phyloP scores from a whole-genome alignment of 345 rosid genomes.

The Diplotaxis tenuifolia region DNA sequence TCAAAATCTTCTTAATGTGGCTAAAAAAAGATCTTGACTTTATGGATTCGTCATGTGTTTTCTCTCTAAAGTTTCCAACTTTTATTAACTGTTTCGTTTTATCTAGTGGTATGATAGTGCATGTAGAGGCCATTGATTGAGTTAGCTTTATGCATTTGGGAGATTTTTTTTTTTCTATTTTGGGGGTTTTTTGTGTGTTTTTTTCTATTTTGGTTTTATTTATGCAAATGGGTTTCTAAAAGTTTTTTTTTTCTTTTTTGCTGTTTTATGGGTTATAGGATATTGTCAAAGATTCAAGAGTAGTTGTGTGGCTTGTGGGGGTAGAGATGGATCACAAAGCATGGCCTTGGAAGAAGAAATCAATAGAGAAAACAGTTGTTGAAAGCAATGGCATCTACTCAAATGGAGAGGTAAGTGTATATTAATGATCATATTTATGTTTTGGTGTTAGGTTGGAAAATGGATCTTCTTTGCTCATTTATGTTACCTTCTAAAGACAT shows the following conservation, averaged over 20 bases:
- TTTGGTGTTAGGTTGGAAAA: constrained; percentile 1
- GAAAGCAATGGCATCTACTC: constrained; percentile 31
- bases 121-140: constrained; percentile 31
- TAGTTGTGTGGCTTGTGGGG: constrained; percentile 23
- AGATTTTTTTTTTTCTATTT: constrained; percentile 15
- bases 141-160: too few species aligned
- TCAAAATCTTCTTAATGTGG: constrained; percentile 28
- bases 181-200: not conserved
- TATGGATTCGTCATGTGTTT: constrained; percentile 37
- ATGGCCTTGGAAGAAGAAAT: constrained; percentile 89
- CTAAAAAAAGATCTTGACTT: constrained; percentile 11
- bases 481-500: not conserved
- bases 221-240: not conserved
- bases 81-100: not conserved
- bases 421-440: constrained; percentile 6
- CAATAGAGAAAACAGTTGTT: constrained; percentile 51
- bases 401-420: constrained; percentile 55
- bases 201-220: not conserved
- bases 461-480: not conserved
- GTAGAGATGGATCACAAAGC: constrained; percentile 63
- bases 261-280: not conserved
- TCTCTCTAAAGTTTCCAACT: constrained; percentile 28
- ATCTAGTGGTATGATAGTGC: not conserved
- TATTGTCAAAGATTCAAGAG: constrained; percentile 12
- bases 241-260: not conserved